Conservation (phyloP, 2,329 filamentous ascomycete species). For the Neofusicoccum sp. region DNA sequence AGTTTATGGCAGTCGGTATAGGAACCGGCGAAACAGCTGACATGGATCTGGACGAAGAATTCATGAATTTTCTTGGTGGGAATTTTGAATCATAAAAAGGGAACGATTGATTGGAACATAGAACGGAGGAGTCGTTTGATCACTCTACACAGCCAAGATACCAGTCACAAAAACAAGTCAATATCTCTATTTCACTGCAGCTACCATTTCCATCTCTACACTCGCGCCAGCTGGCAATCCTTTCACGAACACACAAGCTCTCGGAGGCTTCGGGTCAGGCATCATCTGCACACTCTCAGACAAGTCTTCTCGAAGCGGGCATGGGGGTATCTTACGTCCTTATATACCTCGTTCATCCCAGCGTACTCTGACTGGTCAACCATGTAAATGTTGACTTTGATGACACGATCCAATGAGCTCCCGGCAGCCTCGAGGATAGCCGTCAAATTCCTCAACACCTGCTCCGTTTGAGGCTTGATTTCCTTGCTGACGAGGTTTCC, state of each 20-base stretch:
- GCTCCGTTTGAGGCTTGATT: conserved; percentile 11
- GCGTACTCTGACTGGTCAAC: conserved; percentile 31
- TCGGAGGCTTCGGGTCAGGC: conserved; percentile 18
- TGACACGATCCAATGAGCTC: conserved; percentile 29
- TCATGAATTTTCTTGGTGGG: conserved; percentile 3
- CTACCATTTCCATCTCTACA: conserved; percentile 17
- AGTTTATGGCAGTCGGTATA: conserved; percentile 7
- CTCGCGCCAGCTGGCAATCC: conserved; percentile 13
- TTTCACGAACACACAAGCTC: conserved; percentile 18
- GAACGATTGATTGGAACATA: background rate
- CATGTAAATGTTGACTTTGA: conserved; percentile 33
- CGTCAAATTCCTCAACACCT: conserved; percentile 30
- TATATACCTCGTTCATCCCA: conserved; percentile 37
- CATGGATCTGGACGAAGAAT: conserved; percentile 9
- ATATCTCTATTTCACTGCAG: conserved; percentile 4
- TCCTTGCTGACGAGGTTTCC: conserved; percentile 8
- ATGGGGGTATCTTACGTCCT: background rate
- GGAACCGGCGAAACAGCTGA: conserved; percentile 2
- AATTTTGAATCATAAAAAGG: background rate
- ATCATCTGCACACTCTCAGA: conserved; percentile 6
- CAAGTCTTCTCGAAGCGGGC: background rate
- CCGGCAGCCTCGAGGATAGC: conserved; percentile 30
- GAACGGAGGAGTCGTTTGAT: background rate
- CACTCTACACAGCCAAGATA: background rate
- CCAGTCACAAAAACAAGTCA: background rate